Percentiles rank a stretch among this genome's conserved stretches.
These are phyloP conservation scores for Rutidosis leptorrhynchoides DNA, from an alignment of 129 eudicot species.

Conservation along the genomic window DNA sequence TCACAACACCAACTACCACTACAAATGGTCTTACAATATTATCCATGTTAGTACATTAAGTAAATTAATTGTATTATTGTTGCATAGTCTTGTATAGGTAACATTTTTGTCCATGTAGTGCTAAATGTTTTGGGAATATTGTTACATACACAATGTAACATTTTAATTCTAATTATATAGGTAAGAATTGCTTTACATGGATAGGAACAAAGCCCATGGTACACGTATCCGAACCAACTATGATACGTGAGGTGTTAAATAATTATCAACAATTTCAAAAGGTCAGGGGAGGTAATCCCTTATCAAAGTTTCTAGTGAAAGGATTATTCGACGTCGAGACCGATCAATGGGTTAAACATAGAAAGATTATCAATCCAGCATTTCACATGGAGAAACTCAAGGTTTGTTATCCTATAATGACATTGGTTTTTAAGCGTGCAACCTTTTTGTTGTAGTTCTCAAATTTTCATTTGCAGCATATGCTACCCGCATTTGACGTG, in stretches of 20 bases:
- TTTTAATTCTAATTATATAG: not conserved
- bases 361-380: constrained; percentile 34
- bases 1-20: too few species aligned
- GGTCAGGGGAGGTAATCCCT: not conserved
- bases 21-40: too few species aligned
- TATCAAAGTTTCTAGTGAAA: not conserved
- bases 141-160: too few species aligned
- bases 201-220: not conserved
- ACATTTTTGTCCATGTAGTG: too few species aligned
- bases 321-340: not conserved
- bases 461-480: too few species aligned
- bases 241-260: not conserved
- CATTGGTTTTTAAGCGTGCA: too few species aligned
- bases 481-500: constrained; percentile 21
- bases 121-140: too few species aligned
- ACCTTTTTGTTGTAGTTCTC: too few species aligned
- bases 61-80: too few species aligned
- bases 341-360: constrained; percentile 32
- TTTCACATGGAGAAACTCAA: constrained; percentile 34
- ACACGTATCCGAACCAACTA: not conserved
- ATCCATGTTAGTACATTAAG: too few species aligned
- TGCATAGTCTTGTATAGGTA: too few species aligned
- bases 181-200: constrained; percentile 7
- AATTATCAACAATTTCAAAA: constrained; percentile 3
- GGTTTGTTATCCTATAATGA: constrained; percentile 21